Evolutionary conservation across 2,329 filamentous ascomycete genomes (phyloP).

Genomic region (Trichoderma sp.): DNA sequence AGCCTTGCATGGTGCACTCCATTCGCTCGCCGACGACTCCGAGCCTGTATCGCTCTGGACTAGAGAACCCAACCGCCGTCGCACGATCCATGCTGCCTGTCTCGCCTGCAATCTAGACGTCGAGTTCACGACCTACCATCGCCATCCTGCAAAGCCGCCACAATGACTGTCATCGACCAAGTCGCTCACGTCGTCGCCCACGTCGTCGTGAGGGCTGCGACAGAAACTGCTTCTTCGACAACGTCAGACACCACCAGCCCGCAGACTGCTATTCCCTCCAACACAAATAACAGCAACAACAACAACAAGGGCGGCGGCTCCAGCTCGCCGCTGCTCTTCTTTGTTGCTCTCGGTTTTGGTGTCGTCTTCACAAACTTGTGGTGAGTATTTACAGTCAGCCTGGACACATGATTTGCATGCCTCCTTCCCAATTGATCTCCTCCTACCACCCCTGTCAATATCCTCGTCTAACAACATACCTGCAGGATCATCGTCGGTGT

Average conservation of each 20-base stretch:
- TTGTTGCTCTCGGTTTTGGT: conserved; percentile 93
- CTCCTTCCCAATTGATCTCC: background rate
- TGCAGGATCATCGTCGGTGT: conserved; percentile 97
- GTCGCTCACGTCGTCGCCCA: conserved; percentile 40
- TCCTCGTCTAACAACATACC: background rate
- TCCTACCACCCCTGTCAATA: background rate
- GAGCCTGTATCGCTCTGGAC: conserved; percentile 4
- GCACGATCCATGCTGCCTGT: conserved; percentile 17
- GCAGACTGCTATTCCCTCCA: conserved; percentile 22
- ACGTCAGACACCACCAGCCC: conserved; percentile 21
- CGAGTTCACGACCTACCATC: conserved; percentile 3
- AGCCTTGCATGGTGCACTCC: conserved; percentile 14
- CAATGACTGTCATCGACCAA: conserved; percentile 42
- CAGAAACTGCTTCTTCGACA: conserved; percentile 22
- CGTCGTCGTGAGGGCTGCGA: conserved; percentile 39
- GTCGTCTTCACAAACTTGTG: conserved; percentile 99
- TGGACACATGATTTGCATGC: background rate
- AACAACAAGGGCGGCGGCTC: conserved; percentile 28
- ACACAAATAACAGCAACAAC: conserved; percentile 26
- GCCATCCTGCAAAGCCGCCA: background rate
- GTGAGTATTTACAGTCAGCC: conserved; percentile 54
- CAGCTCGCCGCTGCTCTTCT: conserved; percentile 64
- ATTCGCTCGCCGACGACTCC: conserved; percentile 4
- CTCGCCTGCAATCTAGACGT: conserved; percentile 9
- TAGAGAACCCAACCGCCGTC: conserved; percentile 10